Evolutionary conservation across 2,329 filamentous ascomycete species (phyloP).

Genomic region (Cladosporium sp.): DNA sequence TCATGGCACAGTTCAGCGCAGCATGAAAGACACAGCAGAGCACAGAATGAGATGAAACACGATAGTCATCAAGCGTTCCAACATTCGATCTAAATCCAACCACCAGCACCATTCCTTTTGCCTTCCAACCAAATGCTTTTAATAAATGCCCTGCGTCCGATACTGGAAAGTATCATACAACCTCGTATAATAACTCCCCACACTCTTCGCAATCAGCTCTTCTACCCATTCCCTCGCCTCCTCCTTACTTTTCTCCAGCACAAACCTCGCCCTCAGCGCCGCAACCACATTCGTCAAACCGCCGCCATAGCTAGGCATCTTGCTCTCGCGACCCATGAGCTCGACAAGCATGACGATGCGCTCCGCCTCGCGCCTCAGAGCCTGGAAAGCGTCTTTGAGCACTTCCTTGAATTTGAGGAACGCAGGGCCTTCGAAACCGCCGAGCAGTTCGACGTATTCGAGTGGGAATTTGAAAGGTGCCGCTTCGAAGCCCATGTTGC

Average conservation of each 20-base stretch:
- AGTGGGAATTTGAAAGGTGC: slow-evolving; percentile 83
- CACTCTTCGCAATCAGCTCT: slow-evolving; percentile 73
- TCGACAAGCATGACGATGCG: slow-evolving; percentile 76
- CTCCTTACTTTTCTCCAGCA: slow-evolving; percentile 75
- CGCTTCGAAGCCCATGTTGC: slow-evolving; percentile 79
- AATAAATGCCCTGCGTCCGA: slow-evolving; percentile 83
- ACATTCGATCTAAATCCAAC: not conserved
- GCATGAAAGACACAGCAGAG: too few species aligned
- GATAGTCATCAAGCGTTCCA: not conserved
- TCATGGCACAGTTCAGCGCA: too few species aligned
- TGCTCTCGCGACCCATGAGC: slow-evolving; percentile 78
- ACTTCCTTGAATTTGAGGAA: slow-evolving; percentile 73
- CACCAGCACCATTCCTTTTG: not conserved
- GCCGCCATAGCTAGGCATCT: slow-evolving; percentile 78
- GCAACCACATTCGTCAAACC: slow-evolving; percentile 68
- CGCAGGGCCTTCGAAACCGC: slow-evolving; percentile 64
- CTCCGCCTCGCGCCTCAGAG: slow-evolving; percentile 72
- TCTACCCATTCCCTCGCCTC: slow-evolving; percentile 80
- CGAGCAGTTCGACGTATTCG: slow-evolving; percentile 80
- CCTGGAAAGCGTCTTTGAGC: slow-evolving; percentile 82
- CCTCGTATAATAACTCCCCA: slow-evolving; percentile 82
- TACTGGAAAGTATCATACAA: slow-evolving; percentile 76
- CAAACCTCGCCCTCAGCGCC: slow-evolving; percentile 69
- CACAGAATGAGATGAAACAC: not conserved
- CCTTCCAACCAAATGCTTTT: slow-evolving; percentile 26